Evolutionary conservation across 2,329 filamentous ascomycete species (phyloP).

Genomic region (Fusarium nurragi): DNA sequence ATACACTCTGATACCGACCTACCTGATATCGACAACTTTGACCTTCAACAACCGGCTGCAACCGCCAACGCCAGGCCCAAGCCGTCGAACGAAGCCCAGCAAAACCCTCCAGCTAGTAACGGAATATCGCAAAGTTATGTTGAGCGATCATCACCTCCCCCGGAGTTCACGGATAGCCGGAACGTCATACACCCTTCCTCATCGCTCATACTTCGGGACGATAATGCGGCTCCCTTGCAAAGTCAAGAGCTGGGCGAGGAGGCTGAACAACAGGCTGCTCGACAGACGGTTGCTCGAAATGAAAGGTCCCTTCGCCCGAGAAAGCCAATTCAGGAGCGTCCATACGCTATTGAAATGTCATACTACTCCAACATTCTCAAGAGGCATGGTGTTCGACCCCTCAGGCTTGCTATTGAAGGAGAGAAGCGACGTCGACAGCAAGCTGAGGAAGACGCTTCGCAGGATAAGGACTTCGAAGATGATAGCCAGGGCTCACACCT

Average conservation of each 20-base stretch:
- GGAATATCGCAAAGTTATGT: constrained; percentile 53
- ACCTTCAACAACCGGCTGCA: constrained; percentile 1
- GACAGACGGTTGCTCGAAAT: constrained; percentile 47
- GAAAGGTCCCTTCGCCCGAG: constrained; percentile 65
- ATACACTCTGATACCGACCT: constrained; percentile 45
- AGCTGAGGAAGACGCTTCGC: constrained; percentile 57
- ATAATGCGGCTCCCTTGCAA: constrained; percentile 9
- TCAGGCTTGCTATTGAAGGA: constrained; percentile 53
- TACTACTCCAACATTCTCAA: constrained; percentile 64
- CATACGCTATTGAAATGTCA: constrained; percentile 65
- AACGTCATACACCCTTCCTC: not conserved
- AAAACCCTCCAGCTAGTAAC: constrained; percentile 38
- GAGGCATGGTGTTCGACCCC: constrained; percentile 63
- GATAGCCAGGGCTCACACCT: constrained; percentile 57
- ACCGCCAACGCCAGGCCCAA: constrained; percentile 4
- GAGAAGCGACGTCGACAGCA: constrained; percentile 49
- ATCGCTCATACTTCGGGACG: not conserved
- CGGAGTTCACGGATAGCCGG: constrained; percentile 32
- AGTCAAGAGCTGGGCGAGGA: constrained; percentile 30
- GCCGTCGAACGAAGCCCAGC: constrained; percentile 1
- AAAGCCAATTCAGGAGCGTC: constrained; percentile 69
- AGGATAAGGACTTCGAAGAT: constrained; percentile 63
- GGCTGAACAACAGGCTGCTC: constrained; percentile 37
- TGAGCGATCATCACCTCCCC: constrained; percentile 47
- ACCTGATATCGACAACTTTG: constrained; percentile 32